Base-by-base conservation (phyloP, 306 rosid species). In the Nissolia schottii region DNA sequence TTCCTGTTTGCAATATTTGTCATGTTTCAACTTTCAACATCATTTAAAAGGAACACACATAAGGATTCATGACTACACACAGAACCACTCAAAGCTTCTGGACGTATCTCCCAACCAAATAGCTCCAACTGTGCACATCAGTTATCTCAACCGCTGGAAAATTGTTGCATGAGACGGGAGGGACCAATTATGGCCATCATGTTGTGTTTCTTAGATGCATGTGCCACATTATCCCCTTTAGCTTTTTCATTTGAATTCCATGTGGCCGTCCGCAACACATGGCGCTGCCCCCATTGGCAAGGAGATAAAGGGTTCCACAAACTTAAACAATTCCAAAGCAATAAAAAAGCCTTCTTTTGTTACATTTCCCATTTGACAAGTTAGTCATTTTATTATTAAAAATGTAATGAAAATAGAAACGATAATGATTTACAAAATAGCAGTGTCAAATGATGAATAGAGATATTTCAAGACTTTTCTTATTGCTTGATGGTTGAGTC, bases 211-310 rank as follows among this genome's bases (percentile, higher is more conserved):
- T n/a, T 2, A 64, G 80, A 71, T 75, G 77, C 69, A 73, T 46
- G 86, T 29, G 71, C 67, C 74, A 58, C 81, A 25, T 78, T 79
- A 45, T 61, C 76, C 60, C 61, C 48, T 57, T 34, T n/a, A 32
- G 59, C 54, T 53, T 81, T 54, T 55, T 5, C 37, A n/a, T 38
- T 58, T 69, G 62, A 23, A 62, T 54, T 51, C 70, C 75, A 63
- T 58, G 81, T 69, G 77, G 86, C 78, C 81, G 80, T 66, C n/a
- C 3, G 11, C 16, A 66, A 72, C 90, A 75, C 85, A 62, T 74
- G 88, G 78, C 90, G 34, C 31, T 79, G 85, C 81, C 93, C 93
- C 73, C 77, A 70, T 79, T 81, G 22, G 85, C 35, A 64, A 73
- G 70, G 14, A 50, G 53, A 46, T 46, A 32, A n/a, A 82, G 38